These are phyloP conservation scores for Aspergillus unguis DNA, from an alignment of 2,329 filamentous ascomycete species.

Conservation along the genomic window DNA sequence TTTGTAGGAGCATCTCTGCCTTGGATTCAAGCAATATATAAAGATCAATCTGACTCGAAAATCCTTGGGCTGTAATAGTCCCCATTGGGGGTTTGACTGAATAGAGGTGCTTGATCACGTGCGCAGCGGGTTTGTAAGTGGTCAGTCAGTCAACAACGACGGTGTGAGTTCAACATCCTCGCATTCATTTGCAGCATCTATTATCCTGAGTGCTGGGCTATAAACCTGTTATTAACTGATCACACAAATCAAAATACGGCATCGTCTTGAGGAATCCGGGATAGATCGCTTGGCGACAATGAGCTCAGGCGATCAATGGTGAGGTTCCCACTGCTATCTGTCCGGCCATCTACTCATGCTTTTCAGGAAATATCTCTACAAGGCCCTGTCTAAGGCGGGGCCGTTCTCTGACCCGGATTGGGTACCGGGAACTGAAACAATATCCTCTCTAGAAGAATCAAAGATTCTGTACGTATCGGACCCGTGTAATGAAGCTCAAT, in stretches of 20 bases:
- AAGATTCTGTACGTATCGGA: constrained; percentile 66
- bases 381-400: constrained; percentile 70
- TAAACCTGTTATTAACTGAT: background rate
- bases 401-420: constrained; percentile 73
- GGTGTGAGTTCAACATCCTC: constrained; percentile 1
- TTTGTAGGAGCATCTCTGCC: too few relatives aligned
- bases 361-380: constrained; percentile 76
- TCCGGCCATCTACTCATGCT: constrained; percentile 16
- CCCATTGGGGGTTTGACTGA: background rate
- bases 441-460: constrained; percentile 61
- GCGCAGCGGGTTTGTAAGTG: constrained; percentile 17
- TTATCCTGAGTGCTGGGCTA: background rate
- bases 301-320: constrained; percentile 20
- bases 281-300: constrained; percentile 13
- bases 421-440: constrained; percentile 50
- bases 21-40: too few relatives aligned
- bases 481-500: background rate
- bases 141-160: constrained; percentile 11
- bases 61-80: background rate
- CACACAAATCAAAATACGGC: background rate
- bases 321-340: background rate
- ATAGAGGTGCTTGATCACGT: constrained; percentile 26
- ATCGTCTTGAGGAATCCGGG: background rate
- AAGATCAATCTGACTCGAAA: too few relatives aligned
- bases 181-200: background rate